phyloP scores from a whole-genome alignment of 305 asterid genomes.

The Fraxinus greggii region DNA sequence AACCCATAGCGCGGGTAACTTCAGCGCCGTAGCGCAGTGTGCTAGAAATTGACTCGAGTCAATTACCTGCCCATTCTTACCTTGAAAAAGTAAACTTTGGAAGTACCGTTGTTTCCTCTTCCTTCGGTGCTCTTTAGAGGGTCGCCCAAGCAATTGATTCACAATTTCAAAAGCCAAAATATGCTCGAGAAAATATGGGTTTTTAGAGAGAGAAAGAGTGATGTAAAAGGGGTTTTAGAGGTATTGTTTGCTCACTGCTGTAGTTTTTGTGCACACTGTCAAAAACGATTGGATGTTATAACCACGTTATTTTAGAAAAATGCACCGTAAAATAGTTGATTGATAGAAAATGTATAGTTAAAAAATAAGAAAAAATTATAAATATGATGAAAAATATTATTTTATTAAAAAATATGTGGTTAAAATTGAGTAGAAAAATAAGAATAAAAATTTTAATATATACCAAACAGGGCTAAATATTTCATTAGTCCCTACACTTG shows the following conservation, averaged over 20 bases:
- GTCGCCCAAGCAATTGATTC: not conserved
- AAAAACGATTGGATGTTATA: constrained; percentile 2
- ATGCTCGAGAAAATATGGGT: constrained; percentile 1
- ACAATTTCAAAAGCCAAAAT: constrained; percentile 8
- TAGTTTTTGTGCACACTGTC: constrained; percentile 30
- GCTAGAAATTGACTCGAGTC: not conserved
- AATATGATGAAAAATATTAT: no score
- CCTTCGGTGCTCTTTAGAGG: not conserved
- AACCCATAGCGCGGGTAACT: not conserved
- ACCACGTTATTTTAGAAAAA: no score
- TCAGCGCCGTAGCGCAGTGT: constrained; percentile 3
- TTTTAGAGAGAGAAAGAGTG: constrained; percentile 13
- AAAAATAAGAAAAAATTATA: no score
- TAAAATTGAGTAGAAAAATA: no score
- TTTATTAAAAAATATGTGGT: no score
- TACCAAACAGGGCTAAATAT: no score
- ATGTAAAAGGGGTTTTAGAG: constrained; percentile 32
- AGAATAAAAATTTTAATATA: no score
- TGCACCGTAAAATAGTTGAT: no score
- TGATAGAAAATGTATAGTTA: no score
- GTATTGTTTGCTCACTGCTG: not conserved
- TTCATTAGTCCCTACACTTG: no score
- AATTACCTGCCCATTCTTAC: not conserved
- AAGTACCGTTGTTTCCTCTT: not conserved
- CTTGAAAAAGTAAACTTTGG: not conserved